Base-by-base conservation (phyloP, 2,329 filamentous ascomycete genomes). In the Xylaria sp. region DNA sequence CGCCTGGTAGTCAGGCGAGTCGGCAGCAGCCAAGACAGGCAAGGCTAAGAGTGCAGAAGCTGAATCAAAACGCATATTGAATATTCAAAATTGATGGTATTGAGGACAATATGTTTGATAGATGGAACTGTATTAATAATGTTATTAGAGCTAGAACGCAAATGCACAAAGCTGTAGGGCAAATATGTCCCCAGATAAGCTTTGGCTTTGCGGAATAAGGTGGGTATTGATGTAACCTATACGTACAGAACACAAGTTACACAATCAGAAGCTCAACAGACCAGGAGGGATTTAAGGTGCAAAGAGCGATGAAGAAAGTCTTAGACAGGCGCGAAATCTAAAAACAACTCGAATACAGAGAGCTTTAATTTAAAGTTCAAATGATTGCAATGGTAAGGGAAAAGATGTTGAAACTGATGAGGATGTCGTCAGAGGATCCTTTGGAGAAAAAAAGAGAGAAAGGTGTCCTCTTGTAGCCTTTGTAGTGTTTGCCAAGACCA, bases 51-150 rank as follows among this genome's bases (percentile, higher is more conserved):
- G 76, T 64, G 85, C 73, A 72, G 84, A 78, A 66, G 84, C 80
- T 60, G 80, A 77, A 66, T 87, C 86, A 81, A 90, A 85, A 78
- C 87, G 89, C 89, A 91, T 91, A 70, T 74, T 84, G 78, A 64
- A 48, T 52, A 67, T 68, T 60, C 48, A 66, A 66, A 36, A 36
- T 10, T 54, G 18, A 28, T 10, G 5, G 18, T n/a, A 54, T 59
- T 13, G 36, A 58, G 33, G 23, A 64, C 2, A 33, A 58, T 59
- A 41, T 15, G 36, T 48, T 39, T 20, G 49, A 56, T 23, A 36
- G 33, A 43, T 52, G 60, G 48, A 33, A 55, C 70, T 68, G 59
- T 64, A 61, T 46, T 59, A 54, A 57, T 49, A 31, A 41, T 63
- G 49, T n/a, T 69, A 64, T 67, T 65, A 70, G 70, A 70, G 28